A percentile compares a stretch with the other conserved stretches of the same genome.
Evolutionary conservation across 371 early-diverging fungal genomes (phyloP).

Genomic region (Rhizopus sp.): DNA sequence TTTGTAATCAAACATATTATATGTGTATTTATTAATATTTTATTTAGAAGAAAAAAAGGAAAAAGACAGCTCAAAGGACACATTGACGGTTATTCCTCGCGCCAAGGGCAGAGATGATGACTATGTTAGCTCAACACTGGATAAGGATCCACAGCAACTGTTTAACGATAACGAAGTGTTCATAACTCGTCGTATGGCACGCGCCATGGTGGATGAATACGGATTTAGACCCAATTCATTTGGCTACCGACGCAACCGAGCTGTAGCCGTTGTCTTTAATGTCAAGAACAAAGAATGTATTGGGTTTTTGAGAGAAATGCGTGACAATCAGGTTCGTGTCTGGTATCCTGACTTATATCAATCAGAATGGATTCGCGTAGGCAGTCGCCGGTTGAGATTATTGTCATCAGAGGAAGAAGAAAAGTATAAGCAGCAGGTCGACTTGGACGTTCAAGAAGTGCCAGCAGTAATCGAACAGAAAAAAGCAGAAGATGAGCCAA

Average conservation of each 20-base stretch:
- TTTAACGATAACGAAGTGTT: slow-evolving; percentile 59
- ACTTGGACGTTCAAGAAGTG: slow-evolving; percentile 11
- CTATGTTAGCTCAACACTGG: slow-evolving; percentile 33
- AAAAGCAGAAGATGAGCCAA: background rate
- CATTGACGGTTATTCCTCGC: background rate
- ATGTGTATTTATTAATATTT: background rate
- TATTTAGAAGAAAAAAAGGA: background rate
- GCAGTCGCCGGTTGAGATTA: slow-evolving; percentile 41
- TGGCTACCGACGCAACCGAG: slow-evolving; percentile 53
- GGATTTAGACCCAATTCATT: slow-evolving; percentile 51
- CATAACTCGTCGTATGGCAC: slow-evolving; percentile 56
- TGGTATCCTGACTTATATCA: slow-evolving; percentile 39
- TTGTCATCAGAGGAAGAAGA: slow-evolving; percentile 34
- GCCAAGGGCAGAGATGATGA: slow-evolving; percentile 19
- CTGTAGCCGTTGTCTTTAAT: slow-evolving; percentile 42
- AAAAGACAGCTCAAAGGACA: background rate
- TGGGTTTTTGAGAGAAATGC: slow-evolving; percentile 40
- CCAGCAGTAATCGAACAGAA: background rate
- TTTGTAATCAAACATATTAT: background rate
- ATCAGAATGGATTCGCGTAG: slow-evolving; percentile 40
- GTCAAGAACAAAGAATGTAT: slow-evolving; percentile 22
- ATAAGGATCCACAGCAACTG: slow-evolving; percentile 41
- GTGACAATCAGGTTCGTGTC: slow-evolving; percentile 31
- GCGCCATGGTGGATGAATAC: slow-evolving; percentile 41
- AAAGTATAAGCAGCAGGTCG: background rate